phyloP scores from a whole-genome alignment of 1,284 basidiomycete species.

The Ceratobasidium sp. region DNA sequence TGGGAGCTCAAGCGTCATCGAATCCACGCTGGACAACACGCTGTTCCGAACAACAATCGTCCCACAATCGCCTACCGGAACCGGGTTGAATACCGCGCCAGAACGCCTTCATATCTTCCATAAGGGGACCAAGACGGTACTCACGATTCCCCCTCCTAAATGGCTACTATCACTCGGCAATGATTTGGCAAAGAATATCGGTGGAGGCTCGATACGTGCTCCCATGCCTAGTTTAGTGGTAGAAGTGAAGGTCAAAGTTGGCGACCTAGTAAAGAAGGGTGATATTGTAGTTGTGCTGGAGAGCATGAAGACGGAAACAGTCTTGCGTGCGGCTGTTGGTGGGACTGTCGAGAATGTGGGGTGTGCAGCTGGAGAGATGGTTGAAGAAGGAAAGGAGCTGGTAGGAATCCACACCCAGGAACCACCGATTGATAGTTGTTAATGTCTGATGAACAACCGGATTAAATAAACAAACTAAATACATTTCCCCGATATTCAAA shows the following conservation, averaged over 20 bases:
- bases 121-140: conserved; percentile 61
- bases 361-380: conserved; percentile 85
- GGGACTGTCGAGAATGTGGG: conserved; percentile 75
- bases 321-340: conserved; percentile 70
- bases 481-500: not conserved
- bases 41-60: conserved; percentile 68
- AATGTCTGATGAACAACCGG: not conserved
- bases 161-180: conserved; percentile 71
- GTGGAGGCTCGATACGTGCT: conserved; percentile 55
- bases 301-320: conserved; percentile 97
- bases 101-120: conserved; percentile 77
- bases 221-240: conserved; percentile 93
- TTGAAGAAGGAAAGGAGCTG: conserved; percentile 83
- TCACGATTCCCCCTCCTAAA: conserved; percentile 66
- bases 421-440: not conserved
- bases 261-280: conserved; percentile 80
- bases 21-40: conserved; percentile 59
- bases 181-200: conserved; percentile 60
- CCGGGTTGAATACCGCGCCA: conserved; percentile 57
- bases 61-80: conserved; percentile 66
- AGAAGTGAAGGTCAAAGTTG: conserved; percentile 78
- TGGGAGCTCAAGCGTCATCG: conserved; percentile 18
- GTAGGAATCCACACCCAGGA: conserved; percentile 52
- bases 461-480: not conserved
- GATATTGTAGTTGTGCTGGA: conserved; percentile 85